These are phyloP conservation scores for Chloromonas sp. DNA, from an alignment of 163 green algal species.

Conservation along the genomic window DNA sequence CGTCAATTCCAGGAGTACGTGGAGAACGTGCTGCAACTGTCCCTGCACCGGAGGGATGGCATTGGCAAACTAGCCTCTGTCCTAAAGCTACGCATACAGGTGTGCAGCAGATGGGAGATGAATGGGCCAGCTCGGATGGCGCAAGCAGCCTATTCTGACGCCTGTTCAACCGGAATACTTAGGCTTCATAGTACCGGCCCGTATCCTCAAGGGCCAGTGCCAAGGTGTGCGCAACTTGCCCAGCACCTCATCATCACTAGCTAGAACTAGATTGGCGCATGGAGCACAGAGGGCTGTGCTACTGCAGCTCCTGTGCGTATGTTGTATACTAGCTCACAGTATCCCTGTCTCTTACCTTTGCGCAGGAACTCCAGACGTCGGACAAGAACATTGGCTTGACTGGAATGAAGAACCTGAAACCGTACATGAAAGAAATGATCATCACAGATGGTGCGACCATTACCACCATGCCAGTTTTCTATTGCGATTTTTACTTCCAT, in stretches of 20 bases:
- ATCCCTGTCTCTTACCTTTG: background rate
- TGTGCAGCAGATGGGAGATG: background rate
- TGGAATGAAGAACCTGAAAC: slow-evolving; percentile 44
- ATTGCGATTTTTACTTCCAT: background rate
- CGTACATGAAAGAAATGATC: slow-evolving; percentile 49
- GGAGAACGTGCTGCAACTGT: slow-evolving; percentile 51
- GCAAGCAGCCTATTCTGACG: too few species aligned
- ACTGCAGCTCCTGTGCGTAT: too few species aligned
- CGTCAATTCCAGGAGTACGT: slow-evolving; percentile 38
- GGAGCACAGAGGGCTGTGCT: too few species aligned
- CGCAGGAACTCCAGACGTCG: slow-evolving; percentile 31
- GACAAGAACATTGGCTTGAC: slow-evolving; percentile 26
- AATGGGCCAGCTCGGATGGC: background rate
- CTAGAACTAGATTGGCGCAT: too few species aligned
- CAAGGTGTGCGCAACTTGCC: too few species aligned
- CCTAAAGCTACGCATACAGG: slow-evolving; percentile 49
- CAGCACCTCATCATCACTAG: too few species aligned
- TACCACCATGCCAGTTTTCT: background rate
- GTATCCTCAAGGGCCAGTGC: too few species aligned
- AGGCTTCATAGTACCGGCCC: too few species aligned
- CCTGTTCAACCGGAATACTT: too few species aligned
- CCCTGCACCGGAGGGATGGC: slow-evolving; percentile 21
- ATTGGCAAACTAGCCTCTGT: slow-evolving; percentile 42
- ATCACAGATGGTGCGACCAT: slow-evolving; percentile 36
- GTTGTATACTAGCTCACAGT: too few species aligned